A percentile compares a stretch with the other conserved stretches of the same genome.
Evolutionary conservation across 2,329 filamentous ascomycete species (phyloP).

Genomic region (Calonectria hongkongensis): DNA sequence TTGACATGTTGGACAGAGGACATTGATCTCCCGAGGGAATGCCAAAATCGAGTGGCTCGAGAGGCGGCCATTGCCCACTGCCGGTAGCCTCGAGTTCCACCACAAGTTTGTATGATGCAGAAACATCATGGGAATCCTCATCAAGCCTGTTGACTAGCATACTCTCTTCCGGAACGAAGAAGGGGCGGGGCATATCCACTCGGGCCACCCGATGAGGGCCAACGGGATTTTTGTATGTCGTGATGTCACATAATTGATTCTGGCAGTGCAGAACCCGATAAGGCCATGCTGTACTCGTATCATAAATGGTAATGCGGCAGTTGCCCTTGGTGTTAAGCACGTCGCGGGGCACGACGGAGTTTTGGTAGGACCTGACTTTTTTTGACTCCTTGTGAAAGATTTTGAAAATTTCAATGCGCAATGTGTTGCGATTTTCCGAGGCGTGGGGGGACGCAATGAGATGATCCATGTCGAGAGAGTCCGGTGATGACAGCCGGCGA

Average conservation of each 20-base stretch:
- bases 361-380: constrained; percentile 57
- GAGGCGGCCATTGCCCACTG: constrained; percentile 71
- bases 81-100: constrained; percentile 72
- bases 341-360: constrained; percentile 55
- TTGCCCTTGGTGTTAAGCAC: constrained; percentile 59
- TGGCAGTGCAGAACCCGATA: constrained; percentile 70
- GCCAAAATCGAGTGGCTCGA: constrained; percentile 61
- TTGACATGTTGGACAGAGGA: constrained; percentile 46
- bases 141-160: constrained; percentile 70
- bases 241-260: constrained; percentile 72
- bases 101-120: constrained; percentile 69
- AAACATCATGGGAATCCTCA: constrained; percentile 67
- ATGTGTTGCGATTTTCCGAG: constrained; percentile 61
- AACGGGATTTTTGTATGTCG: constrained; percentile 68
- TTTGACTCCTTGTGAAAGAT: constrained; percentile 70
- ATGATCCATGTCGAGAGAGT: constrained; percentile 57
- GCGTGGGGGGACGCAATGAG: constrained; percentile 57
- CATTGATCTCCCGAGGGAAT: constrained; percentile 47
- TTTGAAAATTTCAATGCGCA: constrained; percentile 73
- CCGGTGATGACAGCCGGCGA: constrained; percentile 67
- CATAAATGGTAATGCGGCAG: constrained; percentile 62
- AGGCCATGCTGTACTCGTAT: constrained; percentile 57
- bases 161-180: constrained; percentile 71
- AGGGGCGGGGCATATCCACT: constrained; percentile 69
- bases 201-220: constrained; percentile 68